Base-by-base conservation (phyloP, 2,329 filamentous ascomycete genomes). In the Graphilbum sp. region DNA sequence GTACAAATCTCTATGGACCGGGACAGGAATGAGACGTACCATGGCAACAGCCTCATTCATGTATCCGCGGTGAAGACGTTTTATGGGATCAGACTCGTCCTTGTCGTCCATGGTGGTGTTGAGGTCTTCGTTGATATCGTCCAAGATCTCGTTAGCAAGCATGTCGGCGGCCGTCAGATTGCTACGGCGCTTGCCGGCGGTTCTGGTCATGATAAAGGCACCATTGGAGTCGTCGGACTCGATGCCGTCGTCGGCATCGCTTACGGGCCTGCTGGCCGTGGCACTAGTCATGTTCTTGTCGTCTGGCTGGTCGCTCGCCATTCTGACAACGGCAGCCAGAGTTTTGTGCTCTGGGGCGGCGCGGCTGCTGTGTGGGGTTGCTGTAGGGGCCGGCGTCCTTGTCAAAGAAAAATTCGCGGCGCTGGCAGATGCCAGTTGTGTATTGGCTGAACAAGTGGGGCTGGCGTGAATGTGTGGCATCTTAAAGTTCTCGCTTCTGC, bases 11-110 rank as follows among this genome's bases (percentile, higher is more conserved):
- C n/a, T n/a, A n/a, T n/a, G n/a, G n/a, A n/a, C n/a, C n/a, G n/a
- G n/a, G n/a, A n/a, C n/a, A 13, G 15, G 12, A 23, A 19, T 5
- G 23, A 33, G 7, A 54, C 64, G 50, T 62, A 88, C 83, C 85
- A 94, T 92, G 47, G 76, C 69, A 47, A 95, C 69, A 44, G 87
- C 87, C 55, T 88, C 79, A 48, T 78, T 72, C 74, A 92, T 94
- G 60, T 86, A 94, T 32, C 53, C 56, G 41, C 66, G 57, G 45
- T 72, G 67, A 18, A 62, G 51, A 10, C 44, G 44, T 30, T 47
- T 47, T 36, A 46, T 29, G 4, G 45, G 45, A n/a, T 47, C 45
- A 13, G 18, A 12, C 43, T 67, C 63, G 4, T 45, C 47, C 21
- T 44, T 44, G 31, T 43, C 38, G 6, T 39, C 45, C 16, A 47